A percentile compares a stretch with the other conserved stretches of the same genome.
phyloP scores from a whole-genome alignment of 192 early-diverging fungal species.

The Coemansia sp. region DNA sequence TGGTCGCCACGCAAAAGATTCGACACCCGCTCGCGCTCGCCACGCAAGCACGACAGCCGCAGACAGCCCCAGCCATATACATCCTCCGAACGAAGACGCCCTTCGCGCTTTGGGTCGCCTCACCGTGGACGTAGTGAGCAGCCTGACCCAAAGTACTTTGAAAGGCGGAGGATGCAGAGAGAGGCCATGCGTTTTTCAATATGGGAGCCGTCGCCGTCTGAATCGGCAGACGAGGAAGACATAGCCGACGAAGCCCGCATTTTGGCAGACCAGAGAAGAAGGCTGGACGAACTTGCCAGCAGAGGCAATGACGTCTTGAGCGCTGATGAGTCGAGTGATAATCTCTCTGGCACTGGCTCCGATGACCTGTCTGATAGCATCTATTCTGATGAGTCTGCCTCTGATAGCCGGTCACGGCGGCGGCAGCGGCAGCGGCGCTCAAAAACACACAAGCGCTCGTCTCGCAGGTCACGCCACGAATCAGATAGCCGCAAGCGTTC shows the following conservation, averaged over 20 bases:
- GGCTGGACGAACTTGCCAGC: conserved; percentile 18
- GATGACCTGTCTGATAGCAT: background rate
- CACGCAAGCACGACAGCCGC: background rate
- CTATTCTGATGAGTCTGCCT: background rate
- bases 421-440: background rate
- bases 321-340: conserved; percentile 9
- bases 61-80: background rate
- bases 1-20: background rate
- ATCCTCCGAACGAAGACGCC: background rate
- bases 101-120: background rate
- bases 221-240: conserved; percentile 55
- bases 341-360: background rate
- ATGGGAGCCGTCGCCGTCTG: conserved; percentile 60
- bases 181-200: conserved; percentile 51
- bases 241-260: conserved; percentile 28
- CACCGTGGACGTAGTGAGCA: conserved; percentile 8
- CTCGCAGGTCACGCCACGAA: background rate
- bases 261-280: conserved; percentile 27
- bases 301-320: conserved; percentile 13
- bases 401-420: background rate
- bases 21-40: background rate
- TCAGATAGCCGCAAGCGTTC: conserved; percentile 22
- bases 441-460: conserved; percentile 1
- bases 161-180: conserved; percentile 41
- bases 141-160: conserved; percentile 33